phyloP scores from a whole-genome alignment of 73 alveolate genomes.

The Tetrahymena borealis region DNA sequence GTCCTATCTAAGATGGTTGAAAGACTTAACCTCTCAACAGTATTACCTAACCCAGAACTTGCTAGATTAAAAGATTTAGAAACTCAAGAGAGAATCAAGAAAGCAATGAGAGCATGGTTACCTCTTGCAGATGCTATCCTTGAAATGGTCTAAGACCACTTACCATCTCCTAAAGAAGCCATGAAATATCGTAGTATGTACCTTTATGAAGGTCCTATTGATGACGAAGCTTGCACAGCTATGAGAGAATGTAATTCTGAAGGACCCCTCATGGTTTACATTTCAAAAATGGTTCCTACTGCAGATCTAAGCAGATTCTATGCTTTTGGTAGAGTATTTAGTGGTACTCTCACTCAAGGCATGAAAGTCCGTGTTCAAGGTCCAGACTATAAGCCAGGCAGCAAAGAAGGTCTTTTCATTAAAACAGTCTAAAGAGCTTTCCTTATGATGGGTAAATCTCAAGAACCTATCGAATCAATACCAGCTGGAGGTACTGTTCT shows the following conservation, averaged over 20 bases:
- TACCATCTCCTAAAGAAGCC: conserved; percentile 92
- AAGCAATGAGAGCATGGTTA: conserved; percentile 75
- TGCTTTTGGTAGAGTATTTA: conserved; percentile 95
- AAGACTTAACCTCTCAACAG: conserved; percentile 43
- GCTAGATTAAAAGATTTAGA: too few relatives aligned
- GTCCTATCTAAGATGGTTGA: conserved; percentile 48
- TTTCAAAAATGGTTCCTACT: conserved; percentile 90
- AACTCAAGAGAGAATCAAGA: conserved; percentile 56
- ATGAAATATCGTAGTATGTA: conserved; percentile 72
- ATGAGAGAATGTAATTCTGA: conserved; percentile 91
- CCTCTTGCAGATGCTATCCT: conserved; percentile 83
- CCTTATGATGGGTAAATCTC: conserved; percentile 74
- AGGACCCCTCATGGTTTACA: conserved; percentile 93
- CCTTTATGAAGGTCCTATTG: conserved; percentile 86
- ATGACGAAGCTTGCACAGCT: conserved; percentile 82
- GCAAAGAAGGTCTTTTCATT: conserved; percentile 68
- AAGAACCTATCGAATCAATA: conserved; percentile 55
- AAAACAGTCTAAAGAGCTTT: conserved; percentile 75
- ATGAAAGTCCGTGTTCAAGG: conserved; percentile 86
- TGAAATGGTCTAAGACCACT: conserved; percentile 71
- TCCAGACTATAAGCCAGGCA: conserved; percentile 72
- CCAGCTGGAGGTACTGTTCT: conserved; percentile 92
- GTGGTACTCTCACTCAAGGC: conserved; percentile 85
- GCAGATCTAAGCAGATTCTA: conserved; percentile 80
- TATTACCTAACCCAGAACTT: too few relatives aligned